A percentile compares a stretch with the other conserved stretches of the same genome.
These are phyloP conservation scores for Penicillium sp. DNA, from an alignment of 2,329 filamentous ascomycete species.

Conservation along the genomic window DNA sequence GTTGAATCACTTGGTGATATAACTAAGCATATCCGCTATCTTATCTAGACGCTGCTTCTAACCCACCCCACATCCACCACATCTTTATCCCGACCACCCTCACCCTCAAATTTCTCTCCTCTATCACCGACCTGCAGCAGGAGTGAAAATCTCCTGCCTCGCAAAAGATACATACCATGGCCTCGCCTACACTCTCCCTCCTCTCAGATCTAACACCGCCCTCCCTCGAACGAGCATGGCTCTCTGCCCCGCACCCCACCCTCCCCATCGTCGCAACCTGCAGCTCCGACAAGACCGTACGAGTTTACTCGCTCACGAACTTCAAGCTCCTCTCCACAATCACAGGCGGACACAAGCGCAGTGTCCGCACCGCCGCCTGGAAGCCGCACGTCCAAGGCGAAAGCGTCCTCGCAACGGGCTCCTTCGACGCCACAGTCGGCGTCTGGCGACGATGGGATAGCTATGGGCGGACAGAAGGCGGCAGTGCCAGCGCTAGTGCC, in stretches of 20 bases:
- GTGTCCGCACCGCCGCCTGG: conserved; percentile 84
- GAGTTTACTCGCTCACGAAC: conserved; percentile 82
- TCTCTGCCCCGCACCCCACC: conserved; percentile 79
- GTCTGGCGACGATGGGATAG: conserved; percentile 72
- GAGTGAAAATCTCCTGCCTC: not conserved
- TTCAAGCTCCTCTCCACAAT: conserved; percentile 79
- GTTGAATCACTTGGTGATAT: not conserved
- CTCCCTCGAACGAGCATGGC: conserved; percentile 73
- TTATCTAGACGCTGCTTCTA: conserved; percentile 30
- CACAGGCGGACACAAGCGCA: conserved; percentile 86
- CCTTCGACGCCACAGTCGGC: conserved; percentile 90
- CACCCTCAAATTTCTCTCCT: conserved; percentile 19
- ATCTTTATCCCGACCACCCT: not conserved
- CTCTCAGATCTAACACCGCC: conserved; percentile 59
- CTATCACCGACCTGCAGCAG: not conserved
- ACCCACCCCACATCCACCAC: conserved; percentile 12
- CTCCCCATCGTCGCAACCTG: conserved; percentile 88
- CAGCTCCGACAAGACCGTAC: conserved; percentile 81
- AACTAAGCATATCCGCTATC: conserved; percentile 9
- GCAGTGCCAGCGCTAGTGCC: conserved; percentile 26
- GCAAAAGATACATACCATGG: conserved; percentile 9
- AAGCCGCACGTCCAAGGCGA: conserved; percentile 71
- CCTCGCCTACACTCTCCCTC: conserved; percentile 37
- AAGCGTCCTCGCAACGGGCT: conserved; percentile 85
- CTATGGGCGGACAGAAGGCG: conserved; percentile 33